Percentiles rank a stretch among this genome's conserved stretches.
Conservation (phyloP, 2,329 filamentous ascomycete species). For the Rutstroemia sp. region DNA sequence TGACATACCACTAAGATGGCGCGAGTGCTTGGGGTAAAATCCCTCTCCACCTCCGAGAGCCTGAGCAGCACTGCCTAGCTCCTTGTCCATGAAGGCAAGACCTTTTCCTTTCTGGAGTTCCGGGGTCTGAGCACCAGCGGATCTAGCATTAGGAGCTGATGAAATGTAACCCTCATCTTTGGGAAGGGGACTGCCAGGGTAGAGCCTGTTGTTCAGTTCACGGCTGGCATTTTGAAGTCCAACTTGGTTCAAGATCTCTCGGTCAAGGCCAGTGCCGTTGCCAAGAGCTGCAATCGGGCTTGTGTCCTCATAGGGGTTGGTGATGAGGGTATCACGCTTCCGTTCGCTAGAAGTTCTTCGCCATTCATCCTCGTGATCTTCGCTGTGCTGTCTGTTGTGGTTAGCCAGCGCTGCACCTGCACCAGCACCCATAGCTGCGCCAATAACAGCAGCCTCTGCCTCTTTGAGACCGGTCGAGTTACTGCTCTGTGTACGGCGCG, state of each 20-base stretch:
- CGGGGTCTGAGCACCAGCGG: conserved; percentile 39
- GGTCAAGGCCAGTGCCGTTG: conserved; percentile 26
- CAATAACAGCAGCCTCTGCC: conserved; percentile 31
- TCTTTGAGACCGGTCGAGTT: conserved; percentile 21
- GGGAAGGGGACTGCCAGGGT: conserved; percentile 46
- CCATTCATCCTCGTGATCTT: conserved; percentile 58
- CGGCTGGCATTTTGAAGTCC: conserved; percentile 31
- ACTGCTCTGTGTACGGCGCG: conserved; percentile 11
- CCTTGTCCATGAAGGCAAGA: conserved; percentile 43
- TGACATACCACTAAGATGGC: conserved; percentile 80
- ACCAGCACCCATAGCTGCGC: conserved; percentile 47
- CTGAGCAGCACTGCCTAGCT: conserved; percentile 43
- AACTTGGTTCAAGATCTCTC: conserved; percentile 38
- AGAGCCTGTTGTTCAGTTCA: conserved; percentile 33
- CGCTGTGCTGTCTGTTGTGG: conserved; percentile 46
- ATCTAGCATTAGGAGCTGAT: conserved; percentile 50
- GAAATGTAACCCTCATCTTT: conserved; percentile 93
- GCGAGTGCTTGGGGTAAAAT: conserved; percentile 48
- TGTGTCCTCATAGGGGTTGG: conserved; percentile 59
- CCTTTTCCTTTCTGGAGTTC: conserved; percentile 37
- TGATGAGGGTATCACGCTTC: conserved; percentile 59
- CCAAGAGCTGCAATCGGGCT: conserved; percentile 48
- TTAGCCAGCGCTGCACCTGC: conserved; percentile 44
- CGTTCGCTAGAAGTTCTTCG: conserved; percentile 53
- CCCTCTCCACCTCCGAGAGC: conserved; percentile 55